phyloP scores from a whole-genome alignment of 805 yeast species.

The Yarrowia sp. region DNA sequence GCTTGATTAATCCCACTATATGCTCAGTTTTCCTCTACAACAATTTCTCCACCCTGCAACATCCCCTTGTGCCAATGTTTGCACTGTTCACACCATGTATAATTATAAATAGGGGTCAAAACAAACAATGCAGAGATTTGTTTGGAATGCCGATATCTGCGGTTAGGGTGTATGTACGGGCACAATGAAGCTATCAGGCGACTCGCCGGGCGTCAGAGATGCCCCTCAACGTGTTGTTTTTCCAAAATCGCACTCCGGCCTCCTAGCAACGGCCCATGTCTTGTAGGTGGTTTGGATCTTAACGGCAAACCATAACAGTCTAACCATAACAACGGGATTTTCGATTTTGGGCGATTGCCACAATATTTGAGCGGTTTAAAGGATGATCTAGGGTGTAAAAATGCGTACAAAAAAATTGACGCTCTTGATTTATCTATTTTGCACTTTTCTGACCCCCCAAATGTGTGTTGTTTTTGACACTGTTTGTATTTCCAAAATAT shows the following conservation, averaged over 20 bases:
- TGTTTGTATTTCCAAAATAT: not conserved
- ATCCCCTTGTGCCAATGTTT: not conserved
- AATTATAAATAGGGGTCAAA: constrained; percentile 23
- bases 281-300: not conserved
- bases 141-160: too few species aligned
- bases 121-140: not conserved
- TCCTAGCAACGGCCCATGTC: constrained; percentile 11
- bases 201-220: too few species aligned
- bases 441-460: not conserved
- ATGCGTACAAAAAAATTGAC: not conserved
- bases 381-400: too few species aligned
- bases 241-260: not conserved
- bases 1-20: not conserved
- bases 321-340: constrained; percentile 1
- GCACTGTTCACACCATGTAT: constrained; percentile 15
- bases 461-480: not conserved
- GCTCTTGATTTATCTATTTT: too few species aligned
- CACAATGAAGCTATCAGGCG: too few species aligned
- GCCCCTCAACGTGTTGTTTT: too few species aligned
- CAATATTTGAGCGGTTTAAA: too few species aligned
- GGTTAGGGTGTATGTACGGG: too few species aligned
- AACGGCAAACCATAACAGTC: not conserved
- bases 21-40: not conserved
- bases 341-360: not conserved
- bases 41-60: not conserved